phyloP scores from a whole-genome alignment of 768 basidiomycete genomes.

The Omphalotus guepiniiformis region DNA sequence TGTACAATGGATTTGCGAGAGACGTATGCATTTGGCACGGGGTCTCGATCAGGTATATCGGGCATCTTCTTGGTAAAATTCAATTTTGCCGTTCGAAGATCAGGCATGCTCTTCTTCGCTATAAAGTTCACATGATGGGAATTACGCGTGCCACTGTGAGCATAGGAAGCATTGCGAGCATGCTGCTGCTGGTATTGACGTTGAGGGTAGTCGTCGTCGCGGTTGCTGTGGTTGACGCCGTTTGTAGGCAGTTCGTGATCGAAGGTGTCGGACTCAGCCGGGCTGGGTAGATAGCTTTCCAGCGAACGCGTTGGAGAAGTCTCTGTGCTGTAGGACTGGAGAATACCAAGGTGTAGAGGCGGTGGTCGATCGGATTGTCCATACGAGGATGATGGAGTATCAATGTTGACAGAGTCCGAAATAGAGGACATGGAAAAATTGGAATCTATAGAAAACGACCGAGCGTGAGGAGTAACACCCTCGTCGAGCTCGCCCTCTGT shows the following conservation, averaged over 20 bases:
- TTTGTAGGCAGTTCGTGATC: conserved; percentile 38
- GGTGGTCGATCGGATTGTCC: conserved; percentile 38
- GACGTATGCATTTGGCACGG: conserved; percentile 10
- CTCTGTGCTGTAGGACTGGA: conserved; percentile 35
- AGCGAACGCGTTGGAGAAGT: conserved; percentile 48
- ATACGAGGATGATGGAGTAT: conserved; percentile 15
- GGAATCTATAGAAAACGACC: conserved; percentile 61
- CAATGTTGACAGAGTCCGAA: conserved; percentile 27
- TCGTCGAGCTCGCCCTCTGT: conserved; percentile 31
- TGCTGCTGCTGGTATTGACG: conserved; percentile 29
- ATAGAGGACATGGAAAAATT: conserved; percentile 48
- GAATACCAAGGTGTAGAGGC: conserved; percentile 43
- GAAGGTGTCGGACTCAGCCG: conserved; percentile 49
- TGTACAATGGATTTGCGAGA: conserved; percentile 11
- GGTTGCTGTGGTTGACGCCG: conserved; percentile 16
- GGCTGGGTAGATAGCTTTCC: conserved; percentile 53
- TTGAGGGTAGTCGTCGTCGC: conserved; percentile 7
- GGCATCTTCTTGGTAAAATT: conserved; percentile 28
- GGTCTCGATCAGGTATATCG: conserved; percentile 15
- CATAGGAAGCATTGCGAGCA: conserved; percentile 49
- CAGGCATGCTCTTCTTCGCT: conserved; percentile 84
- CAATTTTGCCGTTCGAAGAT: conserved; percentile 57
- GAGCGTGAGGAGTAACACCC: conserved; percentile 46
- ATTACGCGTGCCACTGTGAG: conserved; percentile 31
- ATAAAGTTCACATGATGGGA: conserved; percentile 33